Evolutionary conservation across 148 eudicot species (phyloP), one percentile per base, ranked within the genome.

Genomic region (Camellia japonica): DNA sequence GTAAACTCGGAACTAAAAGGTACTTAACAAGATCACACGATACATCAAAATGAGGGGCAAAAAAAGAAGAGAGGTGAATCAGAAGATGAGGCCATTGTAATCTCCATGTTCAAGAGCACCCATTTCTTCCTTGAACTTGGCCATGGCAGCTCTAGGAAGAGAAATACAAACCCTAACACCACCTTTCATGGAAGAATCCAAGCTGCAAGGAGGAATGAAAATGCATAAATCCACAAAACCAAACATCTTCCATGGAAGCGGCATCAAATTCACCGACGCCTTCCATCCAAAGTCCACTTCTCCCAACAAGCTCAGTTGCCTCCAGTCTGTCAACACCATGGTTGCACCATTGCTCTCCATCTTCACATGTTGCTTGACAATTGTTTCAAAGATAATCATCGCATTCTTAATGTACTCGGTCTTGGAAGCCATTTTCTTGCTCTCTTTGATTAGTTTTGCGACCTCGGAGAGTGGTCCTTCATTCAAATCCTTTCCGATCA

Each of bases 91-190:
- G 16, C 19, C 63, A 59, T 3, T 3, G 63, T 59, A n/a, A 59
- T 59, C 63, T 59, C 19, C 63, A 18, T 14, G n/a, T 19, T 68
- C 6, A 6, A 68, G 61, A 52, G 76, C 58, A 11, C 61, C 18
- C 68, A 75, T 75, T 75, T 75, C 78, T 10, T 75, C 78, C 78
- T 75, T 62, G 67, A 75, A 43, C 19, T 75, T 75, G 46, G 54
- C 16, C 78, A 75, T 75, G 52, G 78, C 68, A 19, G 68, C 78
- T 62, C 67, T 43, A 62, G 78, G 78, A 6, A 75, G 67, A n/a
- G 68, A 38, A 42, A 75, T 68, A 4, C 43, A 42, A 6, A 75
- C 16, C 68, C 68, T 60, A 16, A 75, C 55, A 4, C 78, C 78
- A n/a, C 38, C 78, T 75, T 46, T 75, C 68, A n/a, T 46, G 0